Percentiles rank a stretch among this genome's conserved stretches.
phyloP scores from a whole-genome alignment of 352 stramenopile species.

The Lagenidium giganteum region DNA sequence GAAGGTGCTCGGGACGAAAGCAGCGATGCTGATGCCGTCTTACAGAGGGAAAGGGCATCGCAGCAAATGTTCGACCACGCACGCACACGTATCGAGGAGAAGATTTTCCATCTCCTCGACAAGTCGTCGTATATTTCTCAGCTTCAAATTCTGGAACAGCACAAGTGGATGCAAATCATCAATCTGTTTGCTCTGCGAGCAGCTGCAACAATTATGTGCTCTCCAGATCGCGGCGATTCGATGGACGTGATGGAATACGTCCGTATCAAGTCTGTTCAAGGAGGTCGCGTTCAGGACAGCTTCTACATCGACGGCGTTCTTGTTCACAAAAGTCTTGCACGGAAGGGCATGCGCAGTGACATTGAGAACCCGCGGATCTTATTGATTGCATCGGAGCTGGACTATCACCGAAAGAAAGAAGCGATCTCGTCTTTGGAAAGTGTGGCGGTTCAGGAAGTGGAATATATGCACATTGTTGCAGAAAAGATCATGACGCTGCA shows the following conservation, averaged over 20 bases:
- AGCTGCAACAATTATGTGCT: slow-evolving; percentile 55
- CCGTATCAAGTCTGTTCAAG: slow-evolving; percentile 74
- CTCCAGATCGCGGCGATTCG: slow-evolving; percentile 63
- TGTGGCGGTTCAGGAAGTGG: slow-evolving; percentile 78
- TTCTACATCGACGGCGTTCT: slow-evolving; percentile 88
- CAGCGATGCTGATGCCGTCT: slow-evolving; percentile 33
- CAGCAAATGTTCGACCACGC: slow-evolving; percentile 61
- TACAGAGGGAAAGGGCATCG: slow-evolving; percentile 35
- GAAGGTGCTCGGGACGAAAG: slow-evolving; percentile 56
- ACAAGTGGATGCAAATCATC: slow-evolving; percentile 82
- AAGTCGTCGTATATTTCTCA: slow-evolving; percentile 40
- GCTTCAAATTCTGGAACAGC: slow-evolving; percentile 64
- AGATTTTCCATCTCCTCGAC: slow-evolving; percentile 68
- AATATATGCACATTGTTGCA: slow-evolving; percentile 89
- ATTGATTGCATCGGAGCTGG: slow-evolving; percentile 75
- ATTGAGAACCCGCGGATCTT: slow-evolving; percentile 78
- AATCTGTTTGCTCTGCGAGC: slow-evolving; percentile 62
- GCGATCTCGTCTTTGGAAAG: slow-evolving; percentile 78
- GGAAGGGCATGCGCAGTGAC: slow-evolving; percentile 79
- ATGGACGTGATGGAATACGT: slow-evolving; percentile 87
- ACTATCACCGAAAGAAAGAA: slow-evolving; percentile 84
- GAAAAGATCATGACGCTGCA: slow-evolving; percentile 85
- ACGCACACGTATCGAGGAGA: slow-evolving; percentile 60
- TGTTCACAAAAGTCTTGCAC: slow-evolving; percentile 78
- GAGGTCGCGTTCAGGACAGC: slow-evolving; percentile 68